phyloP scores from a whole-genome alignment of 805 yeast genomes.

The Maudiozyma turicensis region DNA sequence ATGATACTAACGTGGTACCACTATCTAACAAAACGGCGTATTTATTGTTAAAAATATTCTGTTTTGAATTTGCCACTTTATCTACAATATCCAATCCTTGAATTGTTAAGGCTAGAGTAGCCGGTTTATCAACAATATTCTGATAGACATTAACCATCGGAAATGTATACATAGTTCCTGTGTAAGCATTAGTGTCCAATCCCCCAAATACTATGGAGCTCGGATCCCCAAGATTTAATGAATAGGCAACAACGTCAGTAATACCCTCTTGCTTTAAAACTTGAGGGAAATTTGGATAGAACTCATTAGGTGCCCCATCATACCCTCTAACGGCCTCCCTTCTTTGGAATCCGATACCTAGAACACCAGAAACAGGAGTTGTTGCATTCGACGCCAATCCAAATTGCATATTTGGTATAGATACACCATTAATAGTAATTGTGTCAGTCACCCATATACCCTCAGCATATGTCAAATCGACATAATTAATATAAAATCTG shows the following conservation, averaged over 20 bases:
- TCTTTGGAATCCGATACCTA: slow-evolving; percentile 57
- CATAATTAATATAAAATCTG: slow-evolving; percentile 35
- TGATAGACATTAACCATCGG: slow-evolving; percentile 39
- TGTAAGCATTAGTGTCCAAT: slow-evolving; percentile 44
- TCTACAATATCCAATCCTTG: slow-evolving; percentile 29
- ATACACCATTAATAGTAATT: slow-evolving; percentile 38
- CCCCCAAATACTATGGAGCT: slow-evolving; percentile 60
- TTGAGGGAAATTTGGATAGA: slow-evolving; percentile 55
- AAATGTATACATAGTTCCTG: slow-evolving; percentile 38
- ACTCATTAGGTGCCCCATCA: slow-evolving; percentile 13
- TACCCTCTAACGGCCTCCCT: slow-evolving; percentile 41
- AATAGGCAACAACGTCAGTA: slow-evolving; percentile 43
- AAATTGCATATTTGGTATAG: slow-evolving; percentile 44
- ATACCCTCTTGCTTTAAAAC: slow-evolving; percentile 43
- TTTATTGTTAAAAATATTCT: slow-evolving; percentile 16
- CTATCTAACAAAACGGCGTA: slow-evolving; percentile 43
- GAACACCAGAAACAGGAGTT: slow-evolving; percentile 47
- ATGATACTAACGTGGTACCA: slow-evolving; percentile 44
- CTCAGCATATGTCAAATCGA: slow-evolving; percentile 39
- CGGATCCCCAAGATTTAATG: slow-evolving; percentile 39
- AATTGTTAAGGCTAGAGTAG: slow-evolving; percentile 42
- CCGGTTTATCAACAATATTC: slow-evolving; percentile 16
- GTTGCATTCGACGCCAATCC: slow-evolving; percentile 57
- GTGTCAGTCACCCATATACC: slow-evolving; percentile 59
- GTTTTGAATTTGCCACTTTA: slow-evolving; percentile 6